phyloP scores from a whole-genome alignment of 768 basidiomycete genomes.

The Pleurotus giganteus region DNA sequence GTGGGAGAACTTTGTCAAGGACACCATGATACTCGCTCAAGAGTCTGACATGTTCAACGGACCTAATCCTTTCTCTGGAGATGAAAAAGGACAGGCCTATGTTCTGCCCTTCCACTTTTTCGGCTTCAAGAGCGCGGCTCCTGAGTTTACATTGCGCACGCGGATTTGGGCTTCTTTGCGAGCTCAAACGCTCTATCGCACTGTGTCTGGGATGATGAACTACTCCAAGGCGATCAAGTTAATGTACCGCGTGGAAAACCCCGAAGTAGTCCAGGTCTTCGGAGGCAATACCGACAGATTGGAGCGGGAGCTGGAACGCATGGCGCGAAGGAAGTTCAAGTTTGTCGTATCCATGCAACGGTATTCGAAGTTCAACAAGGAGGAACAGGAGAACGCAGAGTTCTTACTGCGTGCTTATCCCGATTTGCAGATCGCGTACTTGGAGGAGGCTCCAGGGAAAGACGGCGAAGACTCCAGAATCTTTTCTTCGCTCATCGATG shows the following conservation, averaged over 20 bases:
- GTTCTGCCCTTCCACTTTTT: constrained; percentile 98
- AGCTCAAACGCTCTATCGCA: constrained; percentile 97
- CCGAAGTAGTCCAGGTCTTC: constrained; percentile 95
- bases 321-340: constrained; percentile 98
- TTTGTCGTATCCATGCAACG: constrained; percentile 99
- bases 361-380: constrained; percentile 99
- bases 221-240: constrained; percentile 99
- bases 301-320: constrained; percentile 94
- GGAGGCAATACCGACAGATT: constrained; percentile 97
- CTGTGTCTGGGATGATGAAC: constrained; percentile 99
- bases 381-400: constrained; percentile 98
- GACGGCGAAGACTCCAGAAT: constrained; percentile 94
- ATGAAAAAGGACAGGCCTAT: constrained; percentile 85
- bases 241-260: constrained; percentile 99
- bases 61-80: constrained; percentile 59
- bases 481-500: constrained; percentile 96
- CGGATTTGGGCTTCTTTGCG: constrained; percentile 99
- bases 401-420: constrained; percentile 97
- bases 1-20: constrained; percentile 99
- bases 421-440: constrained; percentile 96
- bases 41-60: constrained; percentile 88
- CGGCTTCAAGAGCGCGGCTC: constrained; percentile 98
- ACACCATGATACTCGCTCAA: constrained; percentile 98
- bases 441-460: constrained; percentile 91
- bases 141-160: constrained; percentile 97